These are phyloP conservation scores for Colletotrichum chrysophilum DNA, from an alignment of 2,329 filamentous ascomycete species.

Conservation along the genomic window DNA sequence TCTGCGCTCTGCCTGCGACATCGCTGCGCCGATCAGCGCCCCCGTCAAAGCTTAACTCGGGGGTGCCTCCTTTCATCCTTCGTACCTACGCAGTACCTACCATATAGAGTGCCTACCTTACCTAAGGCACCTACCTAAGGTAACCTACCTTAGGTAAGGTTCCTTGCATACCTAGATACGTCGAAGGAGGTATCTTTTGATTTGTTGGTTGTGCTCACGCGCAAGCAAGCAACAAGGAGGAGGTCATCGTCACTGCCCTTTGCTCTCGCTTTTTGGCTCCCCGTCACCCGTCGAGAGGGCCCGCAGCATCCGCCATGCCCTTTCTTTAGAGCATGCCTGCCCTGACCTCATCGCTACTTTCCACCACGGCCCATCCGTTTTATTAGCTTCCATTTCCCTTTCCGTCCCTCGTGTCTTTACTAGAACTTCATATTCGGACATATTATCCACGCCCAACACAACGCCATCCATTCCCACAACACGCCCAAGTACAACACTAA, in stretches of 20 bases:
- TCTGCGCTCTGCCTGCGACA: constrained; percentile 7
- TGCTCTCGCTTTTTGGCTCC: neutral
- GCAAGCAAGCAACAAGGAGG: neutral
- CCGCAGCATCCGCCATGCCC: neutral
- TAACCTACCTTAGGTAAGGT: neutral
- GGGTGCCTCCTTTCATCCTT: neutral
- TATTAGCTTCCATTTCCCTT: neutral
- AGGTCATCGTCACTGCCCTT: neutral
- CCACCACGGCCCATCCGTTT: neutral
- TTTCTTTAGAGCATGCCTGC: neutral
- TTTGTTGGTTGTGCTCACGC: neutral
- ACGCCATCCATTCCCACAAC: neutral
- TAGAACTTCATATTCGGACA: neutral
- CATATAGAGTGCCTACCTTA: neutral
- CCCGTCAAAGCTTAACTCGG: constrained; percentile 18
- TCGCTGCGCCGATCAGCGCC: constrained; percentile 19
- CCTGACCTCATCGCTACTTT: neutral
- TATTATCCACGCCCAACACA: neutral
- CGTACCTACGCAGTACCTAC: neutral
- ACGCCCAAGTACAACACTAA: neutral
- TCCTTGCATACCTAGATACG: neutral
- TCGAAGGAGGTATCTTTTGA: neutral
- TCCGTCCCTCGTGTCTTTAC: neutral
- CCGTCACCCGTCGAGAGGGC: neutral
- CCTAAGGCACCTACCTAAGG: neutral